A percentile compares a stretch with the other conserved stretches of the same genome.
These are phyloP conservation scores for Plasmodium reichenowi DNA, from an alignment of 169 alveolate genomes.

Conservation along the genomic window DNA sequence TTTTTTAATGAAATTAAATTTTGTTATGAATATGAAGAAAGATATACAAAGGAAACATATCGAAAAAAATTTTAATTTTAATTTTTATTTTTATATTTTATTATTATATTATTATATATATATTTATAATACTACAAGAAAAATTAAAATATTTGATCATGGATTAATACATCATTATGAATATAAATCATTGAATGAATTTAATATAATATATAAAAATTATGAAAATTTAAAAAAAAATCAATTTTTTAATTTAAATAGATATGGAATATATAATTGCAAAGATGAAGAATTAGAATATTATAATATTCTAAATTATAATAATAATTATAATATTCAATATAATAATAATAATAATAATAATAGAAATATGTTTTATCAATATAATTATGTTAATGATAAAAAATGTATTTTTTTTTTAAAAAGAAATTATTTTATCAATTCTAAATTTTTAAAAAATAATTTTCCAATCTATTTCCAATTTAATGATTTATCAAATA, in stretches of 20 bases:
- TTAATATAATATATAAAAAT: conserved; percentile 13
- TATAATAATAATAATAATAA: conserved; percentile 4
- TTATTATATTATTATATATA: conserved; percentile 51
- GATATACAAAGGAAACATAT: conserved; percentile 15
- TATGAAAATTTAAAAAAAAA: conserved; percentile 24
- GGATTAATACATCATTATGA: conserved; percentile 8
- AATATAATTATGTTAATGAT: conserved; percentile 16
- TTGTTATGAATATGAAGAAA: conserved; percentile 27
- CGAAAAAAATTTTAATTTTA: conserved; percentile 8
- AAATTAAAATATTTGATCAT: conserved; percentile 2
- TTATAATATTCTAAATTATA: too few species aligned
- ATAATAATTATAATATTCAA: conserved; percentile 3
- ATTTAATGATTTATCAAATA: conserved; percentile 71
- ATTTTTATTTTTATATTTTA: conserved; percentile 34
- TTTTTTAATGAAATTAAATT: conserved; percentile 62
- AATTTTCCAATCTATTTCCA: conserved; percentile 34
- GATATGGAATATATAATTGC: conserved; percentile 24
- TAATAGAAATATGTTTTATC: conserved; percentile 3
- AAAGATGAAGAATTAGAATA: too few species aligned
- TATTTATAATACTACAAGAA: conserved; percentile 39
- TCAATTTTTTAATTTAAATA: conserved; percentile 21
- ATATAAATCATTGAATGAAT: conserved; percentile 28
- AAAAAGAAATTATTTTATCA: conserved; percentile 33
- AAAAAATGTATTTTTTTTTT: conserved; percentile 22
- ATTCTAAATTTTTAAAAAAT: conserved; percentile 36